These are phyloP conservation scores for Pecoramyces ruminantium DNA, from an alignment of 192 early-diverging fungal species.

Conservation along the genomic window DNA sequence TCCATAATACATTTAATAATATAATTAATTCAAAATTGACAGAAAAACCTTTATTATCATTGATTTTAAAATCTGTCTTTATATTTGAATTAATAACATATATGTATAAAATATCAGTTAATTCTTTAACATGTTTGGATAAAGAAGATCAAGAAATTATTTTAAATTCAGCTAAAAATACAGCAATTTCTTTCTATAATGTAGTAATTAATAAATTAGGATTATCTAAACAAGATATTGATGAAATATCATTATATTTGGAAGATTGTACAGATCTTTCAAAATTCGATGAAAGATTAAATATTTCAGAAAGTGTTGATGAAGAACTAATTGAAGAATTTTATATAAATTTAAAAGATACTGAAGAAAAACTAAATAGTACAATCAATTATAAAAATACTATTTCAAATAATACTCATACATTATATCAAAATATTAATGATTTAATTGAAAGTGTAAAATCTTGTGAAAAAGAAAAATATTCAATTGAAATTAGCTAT, in stretches of 20 bases:
- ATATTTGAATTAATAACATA: not conserved
- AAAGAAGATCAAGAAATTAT: not conserved
- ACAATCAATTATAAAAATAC: not conserved
- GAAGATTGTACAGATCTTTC: not conserved
- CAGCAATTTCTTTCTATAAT: not conserved
- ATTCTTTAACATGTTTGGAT: not conserved
- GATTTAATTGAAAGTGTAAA: not conserved
- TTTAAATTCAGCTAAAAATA: not conserved
- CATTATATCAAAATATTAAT: not conserved
- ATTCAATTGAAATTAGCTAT: not conserved
- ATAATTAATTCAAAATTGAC: not conserved
- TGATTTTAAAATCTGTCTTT: not conserved
- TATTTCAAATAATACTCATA: not conserved
- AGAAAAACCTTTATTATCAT: not conserved
- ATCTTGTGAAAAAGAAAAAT: not conserved
- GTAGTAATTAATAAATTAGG: not conserved
- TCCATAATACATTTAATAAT: not conserved
- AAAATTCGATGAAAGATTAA: not conserved
- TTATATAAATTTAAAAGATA: not conserved
- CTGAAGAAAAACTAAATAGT: not conserved
- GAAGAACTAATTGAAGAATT: not conserved
- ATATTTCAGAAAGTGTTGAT: not conserved
- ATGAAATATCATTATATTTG: not conserved
- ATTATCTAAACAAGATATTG: not conserved
- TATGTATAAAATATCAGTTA: not conserved